These are phyloP conservation scores for Artemisia argyi DNA, from an alignment of 129 eudicot genomes.

Conservation along the genomic window DNA sequence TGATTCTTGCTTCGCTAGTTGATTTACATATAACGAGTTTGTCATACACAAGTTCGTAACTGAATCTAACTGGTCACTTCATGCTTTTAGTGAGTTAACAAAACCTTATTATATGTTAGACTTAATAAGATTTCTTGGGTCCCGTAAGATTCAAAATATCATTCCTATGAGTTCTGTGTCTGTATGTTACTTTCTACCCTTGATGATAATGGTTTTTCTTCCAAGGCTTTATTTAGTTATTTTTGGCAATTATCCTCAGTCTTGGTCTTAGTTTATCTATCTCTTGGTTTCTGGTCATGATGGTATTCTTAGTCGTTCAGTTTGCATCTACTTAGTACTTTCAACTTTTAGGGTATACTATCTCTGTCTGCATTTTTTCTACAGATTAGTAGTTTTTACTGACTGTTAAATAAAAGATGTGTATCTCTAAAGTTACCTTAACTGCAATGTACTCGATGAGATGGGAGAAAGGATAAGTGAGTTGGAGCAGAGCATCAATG, in stretches of 20 bases:
- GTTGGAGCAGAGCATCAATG: conserved; percentile 89
- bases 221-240: background rate
- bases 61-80: background rate
- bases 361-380: no score
- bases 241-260: no score
- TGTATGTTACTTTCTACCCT: background rate
- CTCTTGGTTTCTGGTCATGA: no score
- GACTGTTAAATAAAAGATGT: background rate
- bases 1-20: background rate
- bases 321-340: no score
- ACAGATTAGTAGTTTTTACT: no score
- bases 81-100: background rate
- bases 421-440: conserved; percentile 39
- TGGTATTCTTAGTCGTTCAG: no score
- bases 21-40: background rate
- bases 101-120: background rate
- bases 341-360: no score
- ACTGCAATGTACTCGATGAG: conserved; percentile 77
- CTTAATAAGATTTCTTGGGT: background rate
- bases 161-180: conserved; percentile 12
- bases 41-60: no score
- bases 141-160: background rate
- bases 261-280: no score
- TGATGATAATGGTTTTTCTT: background rate
- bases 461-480: conserved; percentile 95